Percentiles rank a stretch among this genome's conserved stretches.
Evolutionary conservation across 202 grass and related monocot genomes (phyloP).

Genomic region (Carex sylvatica): DNA sequence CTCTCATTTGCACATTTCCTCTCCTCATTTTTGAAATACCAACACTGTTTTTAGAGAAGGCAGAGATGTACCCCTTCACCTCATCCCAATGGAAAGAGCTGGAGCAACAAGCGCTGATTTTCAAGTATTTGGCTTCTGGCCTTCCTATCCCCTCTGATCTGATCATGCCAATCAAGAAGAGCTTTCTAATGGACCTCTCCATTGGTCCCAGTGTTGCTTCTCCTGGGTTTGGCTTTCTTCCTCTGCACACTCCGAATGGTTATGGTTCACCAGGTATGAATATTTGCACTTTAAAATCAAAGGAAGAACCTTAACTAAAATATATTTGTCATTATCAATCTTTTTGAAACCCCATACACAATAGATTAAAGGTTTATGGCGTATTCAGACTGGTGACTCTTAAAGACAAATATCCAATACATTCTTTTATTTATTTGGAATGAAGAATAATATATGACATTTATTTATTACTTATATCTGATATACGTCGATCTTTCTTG

Average conservation of each 20-base stretch:
- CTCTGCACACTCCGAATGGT: neutral
- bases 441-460: neutral
- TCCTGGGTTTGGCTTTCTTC: conserved; percentile 8
- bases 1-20: conserved; percentile 8
- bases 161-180: conserved; percentile 29
- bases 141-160: conserved; percentile 33
- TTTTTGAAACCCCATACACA: neutral
- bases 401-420: neutral
- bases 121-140: conserved; percentile 32
- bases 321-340: neutral
- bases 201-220: conserved; percentile 9
- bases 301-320: neutral
- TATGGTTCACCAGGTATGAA: conserved; percentile 16
- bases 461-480: neutral
- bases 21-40: conserved; percentile 7
- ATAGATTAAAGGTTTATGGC: neutral
- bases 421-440: neutral
- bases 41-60: conserved; percentile 11
- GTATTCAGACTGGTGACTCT: neutral
- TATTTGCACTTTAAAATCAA: neutral
- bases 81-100: conserved; percentile 37
- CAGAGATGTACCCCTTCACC: conserved; percentile 31
- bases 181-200: conserved; percentile 22
- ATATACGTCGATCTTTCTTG: neutral
- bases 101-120: conserved; percentile 33